These are phyloP conservation scores for Warburgia ugandensis DNA, from an alignment of 164 flowering plant genomes.

Conservation along the genomic window DNA sequence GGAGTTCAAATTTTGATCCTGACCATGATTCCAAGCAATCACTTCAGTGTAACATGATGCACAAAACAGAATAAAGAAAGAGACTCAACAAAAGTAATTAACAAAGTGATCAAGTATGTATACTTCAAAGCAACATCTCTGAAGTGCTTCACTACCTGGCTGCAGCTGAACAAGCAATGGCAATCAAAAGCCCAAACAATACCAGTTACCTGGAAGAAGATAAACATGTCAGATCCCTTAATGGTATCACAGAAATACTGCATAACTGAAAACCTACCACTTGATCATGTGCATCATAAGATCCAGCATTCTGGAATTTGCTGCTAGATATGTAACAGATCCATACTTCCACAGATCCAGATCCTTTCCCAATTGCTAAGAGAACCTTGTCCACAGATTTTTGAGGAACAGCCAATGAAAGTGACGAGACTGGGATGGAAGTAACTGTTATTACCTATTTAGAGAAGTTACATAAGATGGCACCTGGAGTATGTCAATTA, in stretches of 20 bases:
- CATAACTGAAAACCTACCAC: conserved; percentile 43
- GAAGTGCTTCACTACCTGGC: no score
- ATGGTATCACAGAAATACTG: conserved; percentile 1
- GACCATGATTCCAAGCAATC: no score
- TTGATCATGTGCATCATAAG: conserved; percentile 57
- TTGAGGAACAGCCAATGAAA: conserved; percentile 44
- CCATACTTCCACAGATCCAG: conserved; percentile 82
- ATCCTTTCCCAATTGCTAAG: conserved; percentile 85
- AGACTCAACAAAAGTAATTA: no score
- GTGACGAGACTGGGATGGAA: conserved; percentile 49
- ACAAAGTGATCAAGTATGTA: no score
- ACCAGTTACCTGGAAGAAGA: conserved; percentile 62
- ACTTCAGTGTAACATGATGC: no score
- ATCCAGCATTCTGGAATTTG: conserved; percentile 36
- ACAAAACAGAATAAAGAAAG: no score
- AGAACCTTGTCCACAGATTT: conserved; percentile 28
- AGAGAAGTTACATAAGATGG: conserved; percentile 1
- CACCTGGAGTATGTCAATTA: background rate
- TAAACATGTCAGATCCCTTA: conserved; percentile 15
- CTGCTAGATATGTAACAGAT: conserved; percentile 29
- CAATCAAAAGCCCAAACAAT: conserved; percentile 88
- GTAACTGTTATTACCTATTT: conserved; percentile 43
- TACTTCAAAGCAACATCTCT: no score
- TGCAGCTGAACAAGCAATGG: conserved; percentile 72
- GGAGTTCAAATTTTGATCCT: no score